A percentile compares a stretch with the other conserved stretches of the same genome.
Evolutionary conservation across 768 basidiomycete genomes (phyloP).

Genomic region (Amanita jacksonii): DNA sequence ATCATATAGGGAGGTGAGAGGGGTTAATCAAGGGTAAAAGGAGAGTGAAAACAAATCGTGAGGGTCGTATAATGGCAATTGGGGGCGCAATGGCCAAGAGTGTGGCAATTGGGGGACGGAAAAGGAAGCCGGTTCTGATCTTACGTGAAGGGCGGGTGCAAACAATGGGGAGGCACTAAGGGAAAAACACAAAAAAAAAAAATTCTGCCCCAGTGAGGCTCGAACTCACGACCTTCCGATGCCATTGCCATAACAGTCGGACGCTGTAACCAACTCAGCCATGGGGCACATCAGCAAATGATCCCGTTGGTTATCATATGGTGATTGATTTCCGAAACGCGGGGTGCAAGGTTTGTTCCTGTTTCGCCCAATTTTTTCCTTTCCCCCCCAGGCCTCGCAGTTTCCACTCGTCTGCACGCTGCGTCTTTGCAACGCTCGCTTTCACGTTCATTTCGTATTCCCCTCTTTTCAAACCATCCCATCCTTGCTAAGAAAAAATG

Average conservation of each 20-base stretch:
- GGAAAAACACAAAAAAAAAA: too few relatives aligned
- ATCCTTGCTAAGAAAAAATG: neutral
- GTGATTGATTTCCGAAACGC: neutral
- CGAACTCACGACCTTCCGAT: conserved; percentile 67
- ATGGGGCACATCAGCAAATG: conserved; percentile 39
- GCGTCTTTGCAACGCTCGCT: neutral
- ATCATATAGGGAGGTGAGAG: conserved; percentile 9
- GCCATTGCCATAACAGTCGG: conserved; percentile 71
- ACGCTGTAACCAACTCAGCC: conserved; percentile 74
- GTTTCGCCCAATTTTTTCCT: too few relatives aligned
- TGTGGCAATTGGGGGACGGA: neutral
- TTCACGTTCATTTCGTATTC: neutral
- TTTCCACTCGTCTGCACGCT: neutral
- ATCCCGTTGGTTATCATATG: too few relatives aligned
- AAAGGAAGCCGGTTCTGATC: neutral
- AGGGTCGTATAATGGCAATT: too few relatives aligned
- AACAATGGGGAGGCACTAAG: neutral
- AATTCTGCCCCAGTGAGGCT: conserved; percentile 51
- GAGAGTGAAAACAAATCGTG: too few relatives aligned
- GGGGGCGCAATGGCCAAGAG: neutral
- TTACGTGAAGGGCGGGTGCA: neutral
- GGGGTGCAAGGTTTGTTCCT: too few relatives aligned
- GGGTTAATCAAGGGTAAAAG: neutral
- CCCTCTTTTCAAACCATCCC: neutral
- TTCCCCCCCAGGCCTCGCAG: neutral